Percentiles rank a stretch among this genome's conserved stretches.
phyloP scores from a whole-genome alignment of 768 basidiomycete genomes.

The Rhizopogon vesiculosus region DNA sequence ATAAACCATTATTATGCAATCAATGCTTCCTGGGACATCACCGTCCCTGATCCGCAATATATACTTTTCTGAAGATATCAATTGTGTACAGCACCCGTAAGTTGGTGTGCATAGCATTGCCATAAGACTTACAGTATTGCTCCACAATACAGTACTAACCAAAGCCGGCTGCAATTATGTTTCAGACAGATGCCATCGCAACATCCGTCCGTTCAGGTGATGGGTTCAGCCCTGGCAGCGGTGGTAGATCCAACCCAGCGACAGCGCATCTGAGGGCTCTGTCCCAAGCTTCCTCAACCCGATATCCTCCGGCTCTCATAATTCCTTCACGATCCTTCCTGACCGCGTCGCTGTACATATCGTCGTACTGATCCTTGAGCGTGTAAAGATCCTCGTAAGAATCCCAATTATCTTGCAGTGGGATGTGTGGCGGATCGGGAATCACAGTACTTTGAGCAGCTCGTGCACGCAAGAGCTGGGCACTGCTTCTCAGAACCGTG shows the following conservation, averaged over 20 bases:
- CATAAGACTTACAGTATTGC: background rate
- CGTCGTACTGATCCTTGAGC: constrained; percentile 57
- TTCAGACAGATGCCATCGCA: constrained; percentile 38
- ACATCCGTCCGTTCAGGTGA: constrained; percentile 34
- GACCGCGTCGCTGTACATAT: constrained; percentile 72
- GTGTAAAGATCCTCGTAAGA: constrained; percentile 66
- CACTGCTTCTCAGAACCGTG: constrained; percentile 39
- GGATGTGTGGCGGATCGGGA: constrained; percentile 77
- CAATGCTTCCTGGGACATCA: no score
- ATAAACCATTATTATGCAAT: no score
- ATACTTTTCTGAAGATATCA: no score
- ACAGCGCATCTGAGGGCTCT: constrained; percentile 72
- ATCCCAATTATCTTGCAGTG: constrained; percentile 73
- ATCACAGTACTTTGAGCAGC: constrained; percentile 61
- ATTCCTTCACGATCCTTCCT: constrained; percentile 71
- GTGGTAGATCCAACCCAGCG: constrained; percentile 62
- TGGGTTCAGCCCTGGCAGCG: constrained; percentile 31
- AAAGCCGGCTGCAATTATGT: background rate
- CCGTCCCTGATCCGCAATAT: no score
- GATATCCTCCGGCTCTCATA: constrained; percentile 82
- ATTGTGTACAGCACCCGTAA: background rate
- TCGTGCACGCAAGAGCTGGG: constrained; percentile 53
- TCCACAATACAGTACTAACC: background rate
- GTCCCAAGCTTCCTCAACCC: constrained; percentile 81
- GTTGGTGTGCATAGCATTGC: background rate